Base-by-base conservation (phyloP, 495 filamentous ascomycete species). In the Neurospora sp. region DNA sequence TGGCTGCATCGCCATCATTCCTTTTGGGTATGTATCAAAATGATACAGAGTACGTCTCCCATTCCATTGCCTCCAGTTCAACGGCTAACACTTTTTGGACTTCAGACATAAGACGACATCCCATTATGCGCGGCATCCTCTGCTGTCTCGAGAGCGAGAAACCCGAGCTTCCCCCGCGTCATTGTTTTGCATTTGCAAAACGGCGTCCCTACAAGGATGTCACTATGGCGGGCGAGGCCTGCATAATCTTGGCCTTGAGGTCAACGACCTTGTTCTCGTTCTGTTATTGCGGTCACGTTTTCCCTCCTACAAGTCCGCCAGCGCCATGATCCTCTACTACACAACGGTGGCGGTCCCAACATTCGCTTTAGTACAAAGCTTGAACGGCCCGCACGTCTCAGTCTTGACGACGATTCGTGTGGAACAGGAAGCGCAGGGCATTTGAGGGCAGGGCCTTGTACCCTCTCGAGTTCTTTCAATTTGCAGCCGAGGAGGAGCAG, bases 281-380 rank as follows among this genome's bases (percentile, higher is more conserved):
- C 4, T 35, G 31, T 35, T 35, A 35, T 35, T 35, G 31, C 31
- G 31, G 31, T 35, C 31, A 35, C 3, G 4, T 35, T 35, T 35
- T 35, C 31, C 31, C 31, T 35, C 0, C 4, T 35, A 35, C 31
- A 35, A 35, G 31, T 35, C 31, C 31, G 31, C 31, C 31, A 35
- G 31, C 31, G 31, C 31, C 31, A 35, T 35, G 31, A 35, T 35
- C 31, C 31, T 35, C 31, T 35, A 35, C 31, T 74, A 0, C 72
- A 76, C 12, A 74, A 53, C 68, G 44, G 70, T 22, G 22, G n/a
- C 20, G 72, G 75, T 5, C 79, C 76, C 7, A 84, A 79, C 70
- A 77, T 84, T 70, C 80, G 85, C 41, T 78, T 85, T 72, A 85
- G 81, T 48, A 73, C 77, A 12, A 83, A 84, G 11, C 41, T 82